Conservation (phyloP, 805 yeast species). For the Saccharomycopsis sp. region DNA sequence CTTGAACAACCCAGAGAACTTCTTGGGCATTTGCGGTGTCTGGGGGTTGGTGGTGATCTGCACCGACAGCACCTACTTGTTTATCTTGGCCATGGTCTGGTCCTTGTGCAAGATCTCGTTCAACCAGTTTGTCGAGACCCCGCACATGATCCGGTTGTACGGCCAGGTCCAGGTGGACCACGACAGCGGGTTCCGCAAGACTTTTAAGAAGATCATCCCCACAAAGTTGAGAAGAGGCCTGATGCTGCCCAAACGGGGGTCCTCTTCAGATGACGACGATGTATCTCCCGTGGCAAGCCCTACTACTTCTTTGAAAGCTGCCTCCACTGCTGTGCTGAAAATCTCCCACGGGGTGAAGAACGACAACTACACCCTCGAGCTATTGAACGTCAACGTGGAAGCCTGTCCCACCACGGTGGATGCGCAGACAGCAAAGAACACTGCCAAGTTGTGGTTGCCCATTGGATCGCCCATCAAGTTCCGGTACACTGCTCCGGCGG, state of each 20-base stretch:
- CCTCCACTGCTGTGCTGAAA: no score
- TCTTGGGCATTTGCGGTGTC: constrained; percentile 68
- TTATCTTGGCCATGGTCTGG: constrained; percentile 54
- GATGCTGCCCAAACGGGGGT: no score
- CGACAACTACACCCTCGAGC: constrained; percentile 27
- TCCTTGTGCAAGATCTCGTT: constrained; percentile 55
- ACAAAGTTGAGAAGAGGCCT: background rate
- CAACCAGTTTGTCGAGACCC: constrained; percentile 64
- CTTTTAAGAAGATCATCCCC: constrained; percentile 19
- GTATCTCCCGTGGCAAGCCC: no score
- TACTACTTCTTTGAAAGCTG: background rate
- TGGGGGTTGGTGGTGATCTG: constrained; percentile 65
- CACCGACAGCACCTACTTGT: constrained; percentile 38
- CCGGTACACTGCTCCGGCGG: constrained; percentile 44
- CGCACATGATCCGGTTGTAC: constrained; percentile 68
- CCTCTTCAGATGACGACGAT: no score
- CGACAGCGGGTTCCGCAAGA: constrained; percentile 21
- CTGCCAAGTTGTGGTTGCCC: constrained; percentile 22
- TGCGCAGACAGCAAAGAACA: background rate
- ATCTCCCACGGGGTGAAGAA: no score
- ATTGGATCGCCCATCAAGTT: constrained; percentile 49
- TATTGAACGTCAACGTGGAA: constrained; percentile 21
- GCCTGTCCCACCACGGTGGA: background rate
- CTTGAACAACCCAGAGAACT: constrained; percentile 73
- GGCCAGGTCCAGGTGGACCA: constrained; percentile 47